phyloP scores from a whole-genome alignment of 2,329 filamentous ascomycete species.

The Arthrinium phaeospermum region DNA sequence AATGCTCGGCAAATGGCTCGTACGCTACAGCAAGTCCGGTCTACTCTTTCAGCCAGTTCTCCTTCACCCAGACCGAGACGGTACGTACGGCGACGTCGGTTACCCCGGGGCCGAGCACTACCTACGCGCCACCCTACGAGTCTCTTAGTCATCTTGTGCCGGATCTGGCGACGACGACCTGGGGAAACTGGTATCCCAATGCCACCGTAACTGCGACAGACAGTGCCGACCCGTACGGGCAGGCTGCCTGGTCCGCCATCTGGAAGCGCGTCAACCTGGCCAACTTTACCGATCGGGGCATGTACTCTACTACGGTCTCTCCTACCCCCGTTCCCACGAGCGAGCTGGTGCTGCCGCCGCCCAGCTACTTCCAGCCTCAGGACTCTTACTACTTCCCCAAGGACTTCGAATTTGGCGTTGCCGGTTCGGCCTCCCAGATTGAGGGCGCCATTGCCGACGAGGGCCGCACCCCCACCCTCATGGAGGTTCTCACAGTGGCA shows the following conservation, averaged over 20 bases:
- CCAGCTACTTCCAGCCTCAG: constrained; percentile 53
- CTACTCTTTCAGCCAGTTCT: constrained; percentile 37
- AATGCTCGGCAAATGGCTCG: constrained; percentile 26
- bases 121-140: constrained; percentile 43
- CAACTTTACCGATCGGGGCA: constrained; percentile 39
- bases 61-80: constrained; percentile 46
- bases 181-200: constrained; percentile 47
- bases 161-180: constrained; percentile 44
- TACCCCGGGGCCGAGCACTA: constrained; percentile 36
- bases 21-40: constrained; percentile 36
- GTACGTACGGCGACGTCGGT: constrained; percentile 43
- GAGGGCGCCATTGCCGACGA: constrained; percentile 52
- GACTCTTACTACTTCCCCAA: constrained; percentile 56
- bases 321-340: constrained; percentile 60
- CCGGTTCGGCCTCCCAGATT: constrained; percentile 52
- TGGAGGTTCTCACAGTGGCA: constrained; percentile 45
- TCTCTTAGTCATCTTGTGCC: constrained; percentile 42
- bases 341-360: constrained; percentile 61
- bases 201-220: constrained; percentile 42
- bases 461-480: constrained; percentile 48
- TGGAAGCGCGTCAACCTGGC: constrained; percentile 42
- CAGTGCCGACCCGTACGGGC: constrained; percentile 41
- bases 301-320: constrained; percentile 52
- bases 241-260: constrained; percentile 44
- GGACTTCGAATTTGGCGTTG: constrained; percentile 54